Evolutionary conservation across 2,329 filamentous ascomycete genomes (phyloP).

Genomic region (Nemania bipapillata): DNA sequence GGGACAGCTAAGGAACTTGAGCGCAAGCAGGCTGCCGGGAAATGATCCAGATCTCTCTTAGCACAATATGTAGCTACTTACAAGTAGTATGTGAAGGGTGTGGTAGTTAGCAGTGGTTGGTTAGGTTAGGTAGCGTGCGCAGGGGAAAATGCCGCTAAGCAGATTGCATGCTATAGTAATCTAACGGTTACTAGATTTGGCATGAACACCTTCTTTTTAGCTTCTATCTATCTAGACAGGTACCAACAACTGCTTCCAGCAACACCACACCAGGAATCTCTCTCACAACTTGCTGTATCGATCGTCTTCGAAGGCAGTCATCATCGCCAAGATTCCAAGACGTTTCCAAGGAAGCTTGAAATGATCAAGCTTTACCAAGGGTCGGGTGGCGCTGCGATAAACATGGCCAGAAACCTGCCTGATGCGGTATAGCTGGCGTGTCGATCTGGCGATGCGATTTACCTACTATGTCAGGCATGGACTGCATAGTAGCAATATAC

Average conservation of each 20-base stretch:
- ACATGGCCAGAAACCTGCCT: constrained; percentile 35
- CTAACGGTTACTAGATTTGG: not conserved
- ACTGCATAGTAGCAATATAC: constrained; percentile 28
- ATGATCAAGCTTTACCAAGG: constrained; percentile 37
- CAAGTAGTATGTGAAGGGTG: constrained; percentile 1
- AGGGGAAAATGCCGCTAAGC: constrained; percentile 9
- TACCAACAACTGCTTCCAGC: not conserved
- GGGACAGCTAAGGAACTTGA: constrained; percentile 8
- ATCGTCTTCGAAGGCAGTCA: constrained; percentile 5
- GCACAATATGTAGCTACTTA: constrained; percentile 6
- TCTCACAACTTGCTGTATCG: not conserved
- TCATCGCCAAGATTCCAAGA: constrained; percentile 30
- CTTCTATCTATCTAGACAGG: too few species aligned
- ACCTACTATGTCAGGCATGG: constrained; percentile 37
- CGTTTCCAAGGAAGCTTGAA: constrained; percentile 32
- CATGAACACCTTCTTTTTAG: not conserved
- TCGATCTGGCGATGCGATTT: constrained; percentile 29
- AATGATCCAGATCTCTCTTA: constrained; percentile 3
- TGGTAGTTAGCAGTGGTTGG: not conserved
- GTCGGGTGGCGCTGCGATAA: constrained; percentile 25
- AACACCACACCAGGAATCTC: not conserved
- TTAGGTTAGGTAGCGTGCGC: too few species aligned
- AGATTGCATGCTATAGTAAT: not conserved
- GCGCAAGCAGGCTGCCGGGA: not conserved
- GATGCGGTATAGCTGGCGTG: constrained; percentile 25